These are phyloP conservation scores for Eimeria maxima DNA, from an alignment of 169 alveolate species.

Conservation along the genomic window DNA sequence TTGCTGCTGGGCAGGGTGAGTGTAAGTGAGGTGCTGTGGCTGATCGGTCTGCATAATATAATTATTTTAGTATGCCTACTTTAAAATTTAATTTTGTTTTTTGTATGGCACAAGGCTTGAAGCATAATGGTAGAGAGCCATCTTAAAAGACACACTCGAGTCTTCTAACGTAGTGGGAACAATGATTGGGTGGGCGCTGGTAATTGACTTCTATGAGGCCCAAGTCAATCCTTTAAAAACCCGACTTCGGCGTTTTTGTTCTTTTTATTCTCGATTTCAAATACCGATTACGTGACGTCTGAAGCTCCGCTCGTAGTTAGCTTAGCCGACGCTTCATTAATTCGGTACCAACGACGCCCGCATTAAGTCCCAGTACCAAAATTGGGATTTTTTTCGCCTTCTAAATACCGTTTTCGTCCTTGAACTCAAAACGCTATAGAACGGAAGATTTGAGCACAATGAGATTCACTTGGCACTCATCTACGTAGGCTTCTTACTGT, in stretches of 20 bases:
- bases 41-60: neutral
- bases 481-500: neutral
- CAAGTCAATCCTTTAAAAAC: neutral
- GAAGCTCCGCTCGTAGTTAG: neutral
- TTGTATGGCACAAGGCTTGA: neutral
- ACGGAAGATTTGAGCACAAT: neutral
- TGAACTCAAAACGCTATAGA: neutral
- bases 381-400: neutral
- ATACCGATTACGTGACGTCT: neutral
- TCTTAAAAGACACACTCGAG: neutral
- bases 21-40: constrained; percentile 1
- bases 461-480: neutral
- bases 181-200: neutral
- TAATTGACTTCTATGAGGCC: neutral
- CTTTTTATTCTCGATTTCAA: neutral
- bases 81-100: neutral
- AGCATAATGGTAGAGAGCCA: neutral
- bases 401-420: neutral
- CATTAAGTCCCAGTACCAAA: neutral
- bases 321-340: neutral
- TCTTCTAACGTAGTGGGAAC: neutral
- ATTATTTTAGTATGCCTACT: neutral
- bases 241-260: neutral
- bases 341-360: neutral
- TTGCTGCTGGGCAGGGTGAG: constrained; percentile 11